Conservation (phyloP, 2,329 filamentous ascomycete genomes). For the Fusarium pininemorale region DNA sequence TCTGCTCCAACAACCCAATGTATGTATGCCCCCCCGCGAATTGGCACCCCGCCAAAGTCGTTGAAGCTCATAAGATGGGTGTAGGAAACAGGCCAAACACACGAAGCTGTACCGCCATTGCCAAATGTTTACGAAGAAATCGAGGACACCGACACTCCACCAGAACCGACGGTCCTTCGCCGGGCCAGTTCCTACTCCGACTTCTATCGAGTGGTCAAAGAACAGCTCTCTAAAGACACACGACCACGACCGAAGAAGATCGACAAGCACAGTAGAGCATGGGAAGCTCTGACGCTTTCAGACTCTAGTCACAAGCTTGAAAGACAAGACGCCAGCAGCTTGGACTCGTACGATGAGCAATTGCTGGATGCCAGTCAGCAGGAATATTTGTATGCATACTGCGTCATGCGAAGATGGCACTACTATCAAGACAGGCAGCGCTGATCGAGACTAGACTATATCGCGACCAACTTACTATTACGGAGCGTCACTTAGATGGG, state of each 20-base stretch:
- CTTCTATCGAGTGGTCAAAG: conserved; percentile 72
- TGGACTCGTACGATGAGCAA: conserved; percentile 64
- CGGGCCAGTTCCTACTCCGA: conserved; percentile 80
- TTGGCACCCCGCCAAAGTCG: conserved; percentile 20
- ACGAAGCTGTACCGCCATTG: conserved; percentile 64
- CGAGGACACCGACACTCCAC: conserved; percentile 66
- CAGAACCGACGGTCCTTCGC: conserved; percentile 70
- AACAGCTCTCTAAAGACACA: conserved; percentile 64
- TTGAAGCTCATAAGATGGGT: conserved; percentile 38
- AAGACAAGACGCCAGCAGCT: conserved; percentile 31
- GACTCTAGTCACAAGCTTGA: conserved; percentile 31
- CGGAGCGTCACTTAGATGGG: conserved; percentile 82
- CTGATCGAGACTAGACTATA: conserved; percentile 68
- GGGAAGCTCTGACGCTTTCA: conserved; percentile 59
- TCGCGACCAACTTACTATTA: conserved; percentile 81
- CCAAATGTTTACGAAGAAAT: conserved; percentile 67
- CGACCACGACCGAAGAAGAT: conserved; percentile 51
- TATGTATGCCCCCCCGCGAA: conserved; percentile 56
- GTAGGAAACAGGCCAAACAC: conserved; percentile 63
- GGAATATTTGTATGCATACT: conserved; percentile 76
- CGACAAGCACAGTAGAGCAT: conserved; percentile 55
- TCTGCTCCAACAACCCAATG: conserved; percentile 73
- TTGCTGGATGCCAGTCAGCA: conserved; percentile 85
- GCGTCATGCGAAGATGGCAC: not conserved
- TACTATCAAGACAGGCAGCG: not conserved